A percentile compares a stretch with the other conserved stretches of the same genome.
These are phyloP conservation scores for Phytophthora palmivora DNA, from an alignment of 352 stramenopile genomes.

Conservation along the genomic window DNA sequence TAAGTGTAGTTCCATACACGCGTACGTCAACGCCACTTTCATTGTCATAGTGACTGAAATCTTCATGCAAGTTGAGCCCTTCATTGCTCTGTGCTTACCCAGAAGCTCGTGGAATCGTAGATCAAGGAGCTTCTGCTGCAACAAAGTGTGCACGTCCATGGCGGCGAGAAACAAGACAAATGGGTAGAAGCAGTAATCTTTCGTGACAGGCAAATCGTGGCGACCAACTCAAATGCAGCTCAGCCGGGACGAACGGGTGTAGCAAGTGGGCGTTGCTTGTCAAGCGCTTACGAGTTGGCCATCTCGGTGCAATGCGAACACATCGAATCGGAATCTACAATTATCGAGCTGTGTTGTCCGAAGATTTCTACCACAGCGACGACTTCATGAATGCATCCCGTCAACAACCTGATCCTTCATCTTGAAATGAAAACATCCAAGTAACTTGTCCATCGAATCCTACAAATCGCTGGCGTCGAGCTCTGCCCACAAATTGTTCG, in stretches of 20 bases:
- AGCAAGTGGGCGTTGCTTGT: not conserved
- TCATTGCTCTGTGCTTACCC: too few species aligned
- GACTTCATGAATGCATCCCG: too few species aligned
- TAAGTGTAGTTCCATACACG: slow-evolving; percentile 1
- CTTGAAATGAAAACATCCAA: too few species aligned
- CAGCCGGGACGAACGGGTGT: slow-evolving; percentile 18
- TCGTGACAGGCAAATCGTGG: slow-evolving; percentile 18
- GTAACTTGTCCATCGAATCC: too few species aligned
- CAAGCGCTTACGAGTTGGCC: not conserved
- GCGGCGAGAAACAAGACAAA: slow-evolving; percentile 22
- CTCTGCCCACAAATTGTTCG: slow-evolving; percentile 1
- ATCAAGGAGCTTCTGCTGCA: slow-evolving; percentile 1
- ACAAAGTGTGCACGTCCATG: slow-evolving; percentile 6
- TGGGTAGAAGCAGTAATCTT: slow-evolving; percentile 21
- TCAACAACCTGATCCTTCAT: too few species aligned
- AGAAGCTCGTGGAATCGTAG: too few species aligned
- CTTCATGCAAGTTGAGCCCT: too few species aligned
- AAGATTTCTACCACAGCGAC: too few species aligned
- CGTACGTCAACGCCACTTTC: not conserved
- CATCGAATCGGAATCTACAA: too few species aligned
- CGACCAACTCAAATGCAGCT: slow-evolving; percentile 6
- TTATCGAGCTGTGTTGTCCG: too few species aligned
- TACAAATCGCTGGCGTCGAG: slow-evolving; percentile 24
- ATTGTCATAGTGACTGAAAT: not conserved
- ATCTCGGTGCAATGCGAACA: too few species aligned